Evolutionary conservation across 1,139 yeast species (phyloP).

Genomic region (Eremothecium sinecaudum): DNA sequence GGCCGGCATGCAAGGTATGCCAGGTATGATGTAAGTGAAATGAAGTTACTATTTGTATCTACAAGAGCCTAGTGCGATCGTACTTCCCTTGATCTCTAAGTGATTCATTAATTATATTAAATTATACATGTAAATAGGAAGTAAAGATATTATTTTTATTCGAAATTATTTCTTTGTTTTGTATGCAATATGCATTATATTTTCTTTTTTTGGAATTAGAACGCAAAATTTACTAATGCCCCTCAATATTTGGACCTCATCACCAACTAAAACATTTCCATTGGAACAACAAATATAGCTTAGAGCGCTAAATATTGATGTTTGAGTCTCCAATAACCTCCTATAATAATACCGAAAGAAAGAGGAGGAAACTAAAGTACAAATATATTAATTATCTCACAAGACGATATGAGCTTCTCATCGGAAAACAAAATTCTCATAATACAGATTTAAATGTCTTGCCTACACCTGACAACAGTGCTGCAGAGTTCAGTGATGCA

Average conservation of each 20-base stretch:
- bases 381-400: conserved; percentile 21
- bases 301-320: too few species aligned
- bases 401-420: conserved; percentile 13
- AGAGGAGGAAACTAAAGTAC: conserved; percentile 23
- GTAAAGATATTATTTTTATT: neutral
- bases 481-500: conserved; percentile 18
- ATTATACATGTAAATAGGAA: neutral
- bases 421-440: neutral
- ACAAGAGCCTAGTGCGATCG: too few species aligned
- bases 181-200: neutral
- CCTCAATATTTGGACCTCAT: too few species aligned
- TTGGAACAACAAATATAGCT: too few species aligned
- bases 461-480: conserved; percentile 26
- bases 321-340: conserved; percentile 23
- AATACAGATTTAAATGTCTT: conserved; percentile 9
- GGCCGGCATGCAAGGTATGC: conserved; percentile 57
- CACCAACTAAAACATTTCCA: too few species aligned
- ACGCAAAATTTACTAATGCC: neutral
- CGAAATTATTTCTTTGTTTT: neutral
- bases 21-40: conserved; percentile 42
- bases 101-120: neutral
- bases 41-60: too few species aligned
- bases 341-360: conserved; percentile 11
- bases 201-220: neutral
- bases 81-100: too few species aligned